phyloP scores from a whole-genome alignment of 192 early-diverging fungal species.

The Spizellomyces sp. region DNA sequence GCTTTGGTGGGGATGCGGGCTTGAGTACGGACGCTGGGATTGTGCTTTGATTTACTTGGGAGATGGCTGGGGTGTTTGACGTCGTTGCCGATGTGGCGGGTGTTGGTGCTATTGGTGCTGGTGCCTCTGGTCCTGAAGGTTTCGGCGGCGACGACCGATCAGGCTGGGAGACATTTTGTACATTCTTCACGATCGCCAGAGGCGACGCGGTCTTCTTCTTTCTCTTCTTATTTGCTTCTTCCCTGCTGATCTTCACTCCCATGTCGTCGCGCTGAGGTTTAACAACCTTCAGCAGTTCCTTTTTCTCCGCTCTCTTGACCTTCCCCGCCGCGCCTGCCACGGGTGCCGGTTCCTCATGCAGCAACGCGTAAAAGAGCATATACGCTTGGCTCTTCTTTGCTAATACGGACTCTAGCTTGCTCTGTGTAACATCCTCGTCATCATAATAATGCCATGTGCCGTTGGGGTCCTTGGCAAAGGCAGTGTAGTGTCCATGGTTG shows the following conservation, averaged over 20 bases:
- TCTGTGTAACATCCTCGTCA: background rate
- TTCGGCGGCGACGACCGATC: background rate
- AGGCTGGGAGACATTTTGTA: background rate
- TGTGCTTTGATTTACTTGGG: no score
- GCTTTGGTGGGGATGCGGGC: background rate
- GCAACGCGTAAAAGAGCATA: background rate
- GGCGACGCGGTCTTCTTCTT: background rate
- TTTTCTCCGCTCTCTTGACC: background rate
- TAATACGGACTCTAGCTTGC: background rate
- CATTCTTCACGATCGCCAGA: background rate
- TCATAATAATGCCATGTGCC: conserved; percentile 1
- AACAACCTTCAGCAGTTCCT: background rate
- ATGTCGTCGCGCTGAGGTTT: background rate
- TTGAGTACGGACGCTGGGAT: background rate
- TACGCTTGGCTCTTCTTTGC: background rate
- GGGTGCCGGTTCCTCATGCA: background rate
- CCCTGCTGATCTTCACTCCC: background rate
- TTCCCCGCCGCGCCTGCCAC: background rate
- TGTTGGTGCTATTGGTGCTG: background rate
- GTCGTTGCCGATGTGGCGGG: background rate
- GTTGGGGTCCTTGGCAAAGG: background rate
- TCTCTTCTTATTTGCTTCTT: background rate
- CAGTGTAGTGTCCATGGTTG: conserved; percentile 3
- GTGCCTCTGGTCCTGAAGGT: no score
- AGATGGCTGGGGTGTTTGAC: background rate